A percentile compares a stretch with the other conserved stretches of the same genome.
Conservation (phyloP, 345 rosid genomes). For the Brassica incana region DNA sequence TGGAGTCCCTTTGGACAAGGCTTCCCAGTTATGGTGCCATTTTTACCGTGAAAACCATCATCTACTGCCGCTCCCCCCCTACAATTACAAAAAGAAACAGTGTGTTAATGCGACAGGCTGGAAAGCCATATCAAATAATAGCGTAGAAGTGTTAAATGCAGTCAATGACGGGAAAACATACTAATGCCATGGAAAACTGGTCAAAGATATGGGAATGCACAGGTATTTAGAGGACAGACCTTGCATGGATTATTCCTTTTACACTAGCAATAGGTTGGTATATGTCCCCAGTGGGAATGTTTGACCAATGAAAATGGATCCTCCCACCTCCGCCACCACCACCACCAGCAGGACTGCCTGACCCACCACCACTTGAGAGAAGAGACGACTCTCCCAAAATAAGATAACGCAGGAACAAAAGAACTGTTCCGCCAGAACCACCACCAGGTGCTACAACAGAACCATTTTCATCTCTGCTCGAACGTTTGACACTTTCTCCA, state of each 20-base stretch:
- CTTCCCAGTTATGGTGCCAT: constrained; percentile 83
- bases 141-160: constrained; percentile 11
- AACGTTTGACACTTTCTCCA: constrained; percentile 66
- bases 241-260: constrained; percentile 61
- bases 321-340: constrained; percentile 99
- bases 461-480: constrained; percentile 37
- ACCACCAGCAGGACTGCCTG: constrained; percentile 68
- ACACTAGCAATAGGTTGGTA: constrained; percentile 95
- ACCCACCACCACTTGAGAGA: constrained; percentile 89
- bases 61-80: constrained; percentile 79
- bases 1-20: constrained; percentile 91
- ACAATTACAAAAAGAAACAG: constrained; percentile 18
- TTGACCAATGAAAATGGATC: constrained; percentile 97
- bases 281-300: constrained; percentile 94
- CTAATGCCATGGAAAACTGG: not conserved
- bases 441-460: constrained; percentile 75
- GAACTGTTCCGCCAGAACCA: constrained; percentile 94
- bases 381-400: constrained; percentile 62
- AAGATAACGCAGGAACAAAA: constrained; percentile 68
- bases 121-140: constrained; percentile 6
- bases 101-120: constrained; percentile 20
- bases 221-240: constrained; percentile 51
- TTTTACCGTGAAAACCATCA: constrained; percentile 59
- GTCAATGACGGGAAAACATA: not conserved
- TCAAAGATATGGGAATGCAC: constrained; percentile 15